These are phyloP conservation scores for Moesziomyces sp. DNA, from an alignment of 1,284 basidiomycete genomes.

Conservation along the genomic window DNA sequence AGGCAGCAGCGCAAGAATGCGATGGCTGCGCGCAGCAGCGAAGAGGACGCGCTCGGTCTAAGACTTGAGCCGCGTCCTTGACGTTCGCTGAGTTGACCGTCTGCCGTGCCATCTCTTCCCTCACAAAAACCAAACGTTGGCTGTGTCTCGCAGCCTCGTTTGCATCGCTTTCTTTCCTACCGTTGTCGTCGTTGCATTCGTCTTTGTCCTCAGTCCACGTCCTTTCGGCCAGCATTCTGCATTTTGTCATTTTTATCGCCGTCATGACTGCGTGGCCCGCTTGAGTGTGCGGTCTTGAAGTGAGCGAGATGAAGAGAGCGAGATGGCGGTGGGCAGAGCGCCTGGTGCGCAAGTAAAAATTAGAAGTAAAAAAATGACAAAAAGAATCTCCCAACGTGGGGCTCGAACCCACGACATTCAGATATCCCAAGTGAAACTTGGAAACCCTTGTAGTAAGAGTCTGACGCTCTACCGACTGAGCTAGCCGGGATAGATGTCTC, in stretches of 20 bases:
- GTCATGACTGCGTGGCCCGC: background rate
- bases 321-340: too few relatives aligned
- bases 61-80: constrained; percentile 21
- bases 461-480: constrained; percentile 69
- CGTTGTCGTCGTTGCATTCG: background rate
- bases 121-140: too few relatives aligned
- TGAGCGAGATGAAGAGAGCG: too few relatives aligned
- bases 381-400: constrained; percentile 64
- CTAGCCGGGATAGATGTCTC: constrained; percentile 63
- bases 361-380: constrained; percentile 13
- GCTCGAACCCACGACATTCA: constrained; percentile 67
- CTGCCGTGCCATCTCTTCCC: too few relatives aligned
- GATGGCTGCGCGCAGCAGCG: background rate
- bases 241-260: constrained; percentile 12
- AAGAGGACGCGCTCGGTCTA: constrained; percentile 15
- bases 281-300: too few relatives aligned
- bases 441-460: constrained; percentile 63
- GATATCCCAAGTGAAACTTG: constrained; percentile 44
- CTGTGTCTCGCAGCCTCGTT: too few relatives aligned
- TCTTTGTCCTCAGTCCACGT: background rate
- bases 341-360: too few relatives aligned
- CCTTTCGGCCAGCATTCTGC: constrained; percentile 4
- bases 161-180: too few relatives aligned
- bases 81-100: background rate
- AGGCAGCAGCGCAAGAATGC: constrained; percentile 24